Conservation (phyloP, 495 filamentous ascomycete genomes). For the Annulohypoxylon nitens region DNA sequence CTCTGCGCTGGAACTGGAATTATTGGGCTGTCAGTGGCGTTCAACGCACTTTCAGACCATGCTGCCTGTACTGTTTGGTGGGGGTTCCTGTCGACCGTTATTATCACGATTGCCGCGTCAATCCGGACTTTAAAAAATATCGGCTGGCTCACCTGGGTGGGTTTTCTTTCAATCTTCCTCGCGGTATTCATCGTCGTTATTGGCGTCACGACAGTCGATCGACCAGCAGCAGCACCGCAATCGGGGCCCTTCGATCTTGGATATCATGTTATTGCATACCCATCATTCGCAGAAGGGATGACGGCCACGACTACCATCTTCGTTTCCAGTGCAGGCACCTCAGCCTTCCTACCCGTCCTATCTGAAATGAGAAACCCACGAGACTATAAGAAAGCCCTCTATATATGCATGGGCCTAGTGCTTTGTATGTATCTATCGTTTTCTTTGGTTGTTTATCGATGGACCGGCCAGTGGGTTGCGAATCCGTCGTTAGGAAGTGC, state of each 20-base stretch:
- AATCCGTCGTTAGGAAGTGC: conserved; percentile 53
- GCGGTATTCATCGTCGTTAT: conserved; percentile 66
- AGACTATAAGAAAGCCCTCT: conserved; percentile 53
- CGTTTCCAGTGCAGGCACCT: conserved; percentile 41
- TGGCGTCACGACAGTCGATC: conserved; percentile 58
- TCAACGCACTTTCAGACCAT: conserved; percentile 65
- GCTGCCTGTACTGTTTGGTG: conserved; percentile 63
- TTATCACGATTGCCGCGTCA: conserved; percentile 50
- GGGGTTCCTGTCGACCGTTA: conserved; percentile 51
- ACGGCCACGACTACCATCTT: conserved; percentile 60
- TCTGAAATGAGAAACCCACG: conserved; percentile 52
- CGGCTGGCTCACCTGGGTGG: conserved; percentile 62
- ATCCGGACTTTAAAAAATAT: conserved; percentile 58
- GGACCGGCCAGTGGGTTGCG: conserved; percentile 55
- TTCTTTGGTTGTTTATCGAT: conserved; percentile 53
- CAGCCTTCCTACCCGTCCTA: conserved; percentile 43
- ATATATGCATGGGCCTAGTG: conserved; percentile 52
- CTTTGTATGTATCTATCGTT: conserved; percentile 51
- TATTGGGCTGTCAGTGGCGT: conserved; percentile 62
- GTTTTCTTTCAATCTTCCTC: conserved; percentile 59
- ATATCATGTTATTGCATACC: conserved; percentile 39
- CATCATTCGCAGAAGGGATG: conserved; percentile 53
- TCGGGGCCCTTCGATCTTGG: conserved; percentile 44
- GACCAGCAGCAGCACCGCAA: conserved; percentile 54
- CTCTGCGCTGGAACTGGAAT: conserved; percentile 64